Percentiles rank a stretch among this genome's conserved stretches.
Conservation (phyloP, 805 yeast genomes). For the Kluyveromyces aestuarii region DNA sequence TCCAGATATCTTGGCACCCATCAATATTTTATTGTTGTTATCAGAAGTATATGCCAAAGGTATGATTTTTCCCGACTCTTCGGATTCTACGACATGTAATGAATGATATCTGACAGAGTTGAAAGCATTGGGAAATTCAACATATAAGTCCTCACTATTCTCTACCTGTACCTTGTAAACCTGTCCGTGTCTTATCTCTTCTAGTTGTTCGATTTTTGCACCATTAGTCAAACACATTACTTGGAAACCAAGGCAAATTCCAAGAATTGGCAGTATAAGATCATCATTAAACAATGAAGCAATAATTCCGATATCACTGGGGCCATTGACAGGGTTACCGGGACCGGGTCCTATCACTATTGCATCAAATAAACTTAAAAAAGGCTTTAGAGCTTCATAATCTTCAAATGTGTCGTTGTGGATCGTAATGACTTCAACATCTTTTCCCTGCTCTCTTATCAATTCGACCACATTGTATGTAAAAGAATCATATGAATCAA, state of each 20-base stretch:
- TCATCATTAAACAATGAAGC: conserved; percentile 41
- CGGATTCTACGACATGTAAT: conserved; percentile 37
- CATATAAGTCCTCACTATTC: conserved; percentile 31
- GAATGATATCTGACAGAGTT: conserved; percentile 87
- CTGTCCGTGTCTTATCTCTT: conserved; percentile 77
- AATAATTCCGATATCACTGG: conserved; percentile 64
- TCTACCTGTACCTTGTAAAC: conserved; percentile 39
- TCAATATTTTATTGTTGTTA: conserved; percentile 40
- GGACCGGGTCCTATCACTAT: conserved; percentile 96
- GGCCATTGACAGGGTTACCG: conserved; percentile 61
- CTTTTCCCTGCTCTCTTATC: conserved; percentile 35
- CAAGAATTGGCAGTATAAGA: conserved; percentile 56
- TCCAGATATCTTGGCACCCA: conserved; percentile 64
- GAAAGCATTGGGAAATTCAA: conserved; percentile 35
- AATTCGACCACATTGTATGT: conserved; percentile 70
- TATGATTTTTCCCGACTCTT: conserved; percentile 26
- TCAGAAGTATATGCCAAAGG: conserved; percentile 58
- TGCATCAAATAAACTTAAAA: conserved; percentile 53
- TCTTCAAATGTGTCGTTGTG: conserved; percentile 30
- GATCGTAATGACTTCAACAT: conserved; percentile 27
- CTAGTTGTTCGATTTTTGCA: conserved; percentile 41
- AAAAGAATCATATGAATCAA: conserved; percentile 95
- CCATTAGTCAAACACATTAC: conserved; percentile 61
- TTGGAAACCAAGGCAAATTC: conserved; percentile 92
- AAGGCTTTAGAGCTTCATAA: conserved; percentile 30